Conservation (phyloP, 768 basidiomycete genomes). For the Chiua virens region DNA sequence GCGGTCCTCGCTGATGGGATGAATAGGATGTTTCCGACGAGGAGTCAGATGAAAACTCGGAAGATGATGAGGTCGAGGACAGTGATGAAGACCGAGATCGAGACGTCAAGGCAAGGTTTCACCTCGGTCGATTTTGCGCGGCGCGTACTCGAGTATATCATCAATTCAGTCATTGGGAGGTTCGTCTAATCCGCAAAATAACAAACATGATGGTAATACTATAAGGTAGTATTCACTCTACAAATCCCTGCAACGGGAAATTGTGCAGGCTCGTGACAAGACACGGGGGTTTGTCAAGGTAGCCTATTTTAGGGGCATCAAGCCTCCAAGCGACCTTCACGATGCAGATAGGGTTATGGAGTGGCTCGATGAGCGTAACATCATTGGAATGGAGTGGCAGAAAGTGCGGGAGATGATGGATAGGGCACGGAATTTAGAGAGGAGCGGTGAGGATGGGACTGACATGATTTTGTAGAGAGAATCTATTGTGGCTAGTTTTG, state of each 20-base stretch:
- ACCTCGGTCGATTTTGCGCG: conserved; percentile 82
- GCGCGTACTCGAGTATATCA: conserved; percentile 67
- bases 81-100: conserved; percentile 7
- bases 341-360: conserved; percentile 82
- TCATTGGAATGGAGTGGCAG: conserved; percentile 71
- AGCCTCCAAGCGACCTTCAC: conserved; percentile 63
- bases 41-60: conserved; percentile 26
- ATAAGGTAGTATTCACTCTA: conserved; percentile 63
- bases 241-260: conserved; percentile 53
- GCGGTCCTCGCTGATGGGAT: conserved; percentile 1
- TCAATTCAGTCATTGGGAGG: conserved; percentile 82
- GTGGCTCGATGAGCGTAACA: conserved; percentile 70
- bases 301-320: conserved; percentile 50
- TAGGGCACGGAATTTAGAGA: conserved; percentile 64
- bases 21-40: conserved; percentile 20
- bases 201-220: conserved; percentile 4
- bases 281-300: conserved; percentile 56
- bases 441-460: conserved; percentile 39
- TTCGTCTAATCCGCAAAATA: conserved; percentile 31
- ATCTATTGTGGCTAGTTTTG: neutral
- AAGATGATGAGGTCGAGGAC: conserved; percentile 19
- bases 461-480: neutral
- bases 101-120: conserved; percentile 40
- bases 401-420: conserved; percentile 75
- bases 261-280: conserved; percentile 50